These are phyloP conservation scores for Schwanniomyces occidentalis DNA, from an alignment of 805 yeast genomes.

Conservation along the genomic window DNA sequence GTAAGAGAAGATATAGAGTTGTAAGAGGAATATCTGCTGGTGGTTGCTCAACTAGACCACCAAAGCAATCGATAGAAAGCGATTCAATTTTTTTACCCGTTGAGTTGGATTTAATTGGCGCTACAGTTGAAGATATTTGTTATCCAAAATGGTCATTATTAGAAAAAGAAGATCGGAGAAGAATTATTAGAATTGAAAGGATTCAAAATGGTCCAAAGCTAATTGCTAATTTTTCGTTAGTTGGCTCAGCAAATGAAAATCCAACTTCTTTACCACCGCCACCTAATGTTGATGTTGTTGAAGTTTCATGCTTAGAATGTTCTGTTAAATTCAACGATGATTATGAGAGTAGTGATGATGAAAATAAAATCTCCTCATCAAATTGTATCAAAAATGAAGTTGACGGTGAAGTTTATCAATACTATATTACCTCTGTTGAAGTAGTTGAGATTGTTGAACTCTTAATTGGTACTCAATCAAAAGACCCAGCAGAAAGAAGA, in stretches of 20 bases:
- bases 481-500: constrained; percentile 52
- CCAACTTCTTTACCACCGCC: constrained; percentile 40
- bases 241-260: constrained; percentile 51
- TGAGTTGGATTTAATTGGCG: constrained; percentile 45
- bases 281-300: constrained; percentile 51
- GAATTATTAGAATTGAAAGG: constrained; percentile 60
- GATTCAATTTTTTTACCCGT: constrained; percentile 45
- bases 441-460: constrained; percentile 65
- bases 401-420: constrained; percentile 30
- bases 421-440: constrained; percentile 65
- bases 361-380: constrained; percentile 11
- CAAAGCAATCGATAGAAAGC: constrained; percentile 36
- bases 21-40: constrained; percentile 61
- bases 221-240: constrained; percentile 49
- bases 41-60: constrained; percentile 57
- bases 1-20: constrained; percentile 36
- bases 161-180: constrained; percentile 51
- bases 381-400: constrained; percentile 16
- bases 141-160: constrained; percentile 48
- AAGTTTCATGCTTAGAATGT: constrained; percentile 61
- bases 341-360: constrained; percentile 29
- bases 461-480: constrained; percentile 50
- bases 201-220: constrained; percentile 49
- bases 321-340: constrained; percentile 28
- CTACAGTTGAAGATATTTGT: constrained; percentile 49